Evolutionary conservation across 1,284 basidiomycete species (phyloP).

Genomic region (Cryptococcus sp.): DNA sequence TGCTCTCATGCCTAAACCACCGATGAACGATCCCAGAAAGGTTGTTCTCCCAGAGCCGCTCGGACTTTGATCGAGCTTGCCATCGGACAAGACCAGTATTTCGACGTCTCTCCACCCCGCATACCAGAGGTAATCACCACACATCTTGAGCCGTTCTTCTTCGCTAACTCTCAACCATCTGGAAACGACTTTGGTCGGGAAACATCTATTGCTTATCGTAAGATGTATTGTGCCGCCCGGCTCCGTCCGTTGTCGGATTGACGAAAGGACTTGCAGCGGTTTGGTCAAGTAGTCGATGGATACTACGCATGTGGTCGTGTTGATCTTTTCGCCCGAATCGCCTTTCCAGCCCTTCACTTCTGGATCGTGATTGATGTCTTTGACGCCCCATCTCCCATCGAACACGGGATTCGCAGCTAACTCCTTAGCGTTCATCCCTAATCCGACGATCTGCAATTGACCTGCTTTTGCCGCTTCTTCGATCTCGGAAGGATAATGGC

Average conservation of each 20-base stretch:
- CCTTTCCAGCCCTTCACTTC: constrained; percentile 8
- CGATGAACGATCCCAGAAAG: neutral
- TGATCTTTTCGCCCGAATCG: constrained; percentile 11
- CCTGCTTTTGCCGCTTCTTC: constrained; percentile 3
- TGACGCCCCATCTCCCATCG: constrained; percentile 18
- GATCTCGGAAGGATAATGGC: constrained; percentile 32
- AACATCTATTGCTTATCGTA: constrained; percentile 37
- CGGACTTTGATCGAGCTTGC: neutral
- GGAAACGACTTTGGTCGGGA: constrained; percentile 37
- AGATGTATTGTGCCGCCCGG: constrained; percentile 29
- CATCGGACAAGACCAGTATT: constrained; percentile 14
- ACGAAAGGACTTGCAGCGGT: constrained; percentile 30
- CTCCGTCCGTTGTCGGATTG: constrained; percentile 18
- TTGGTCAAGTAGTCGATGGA: constrained; percentile 42
- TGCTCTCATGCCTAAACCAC: neutral
- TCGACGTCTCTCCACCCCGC: constrained; percentile 19
- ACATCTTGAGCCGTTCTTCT: constrained; percentile 21
- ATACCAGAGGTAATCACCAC: constrained; percentile 24
- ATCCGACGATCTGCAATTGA: constrained; percentile 26
- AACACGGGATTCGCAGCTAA: constrained; percentile 31
- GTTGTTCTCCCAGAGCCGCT: too few relatives aligned
- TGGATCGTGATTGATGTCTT: constrained; percentile 37
- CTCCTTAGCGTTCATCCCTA: constrained; percentile 40
- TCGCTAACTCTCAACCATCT: constrained; percentile 19
- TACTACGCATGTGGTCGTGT: constrained; percentile 38